Percentiles rank a stretch among this genome's conserved stretches.
These are phyloP conservation scores for Alnus glutinosa DNA, from an alignment of 306 rosid species.

Conservation along the genomic window DNA sequence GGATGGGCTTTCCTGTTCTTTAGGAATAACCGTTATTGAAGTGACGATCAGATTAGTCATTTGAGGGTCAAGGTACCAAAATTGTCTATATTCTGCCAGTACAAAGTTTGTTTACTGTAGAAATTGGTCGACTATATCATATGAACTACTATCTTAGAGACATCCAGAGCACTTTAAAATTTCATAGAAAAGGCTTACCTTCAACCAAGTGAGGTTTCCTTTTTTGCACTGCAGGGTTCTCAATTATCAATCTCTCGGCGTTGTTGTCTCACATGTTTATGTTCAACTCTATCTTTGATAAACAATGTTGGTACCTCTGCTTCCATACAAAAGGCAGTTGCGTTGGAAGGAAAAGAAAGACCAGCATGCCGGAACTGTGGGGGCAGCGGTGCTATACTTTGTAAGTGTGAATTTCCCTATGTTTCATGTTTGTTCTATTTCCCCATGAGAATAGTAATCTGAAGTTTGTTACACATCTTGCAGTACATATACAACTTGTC, in stretches of 20 bases:
- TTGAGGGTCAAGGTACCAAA: neutral
- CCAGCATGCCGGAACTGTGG: constrained; percentile 82
- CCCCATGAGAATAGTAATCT: neutral
- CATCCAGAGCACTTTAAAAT: neutral
- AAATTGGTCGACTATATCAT: neutral
- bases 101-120: neutral
- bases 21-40: neutral
- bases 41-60: neutral
- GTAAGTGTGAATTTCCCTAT: constrained; percentile 40
- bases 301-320: constrained; percentile 32
- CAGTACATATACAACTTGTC: neutral
- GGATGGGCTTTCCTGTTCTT: neutral
- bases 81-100: neutral
- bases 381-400: constrained; percentile 85
- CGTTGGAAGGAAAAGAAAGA: constrained; percentile 57
- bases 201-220: neutral
- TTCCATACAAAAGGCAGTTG: constrained; percentile 45
- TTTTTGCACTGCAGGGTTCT: constrained; percentile 40
- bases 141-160: neutral
- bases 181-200: neutral
- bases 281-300: constrained; percentile 54
- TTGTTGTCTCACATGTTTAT: constrained; percentile 63
- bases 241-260: constrained; percentile 60
- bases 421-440: neutral
- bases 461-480: neutral